phyloP scores from a whole-genome alignment of 495 filamentous ascomycete species.

The Aspergillus conjunctus region DNA sequence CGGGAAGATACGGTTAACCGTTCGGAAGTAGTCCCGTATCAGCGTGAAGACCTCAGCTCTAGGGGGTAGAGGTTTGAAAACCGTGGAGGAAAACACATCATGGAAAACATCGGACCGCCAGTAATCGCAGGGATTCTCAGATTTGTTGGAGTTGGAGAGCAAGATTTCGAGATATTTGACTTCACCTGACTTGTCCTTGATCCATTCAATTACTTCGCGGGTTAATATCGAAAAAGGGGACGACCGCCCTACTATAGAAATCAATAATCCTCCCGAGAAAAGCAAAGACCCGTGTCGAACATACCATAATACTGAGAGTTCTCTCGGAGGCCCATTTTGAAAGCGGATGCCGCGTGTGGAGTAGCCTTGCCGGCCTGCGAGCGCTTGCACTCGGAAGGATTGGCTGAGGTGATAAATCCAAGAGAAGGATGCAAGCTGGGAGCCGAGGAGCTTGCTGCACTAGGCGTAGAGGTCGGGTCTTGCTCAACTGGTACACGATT shows the following conservation, averaged over 20 bases:
- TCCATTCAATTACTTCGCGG: conserved; percentile 94
- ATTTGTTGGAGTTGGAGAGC: conserved; percentile 63
- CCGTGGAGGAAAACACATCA: conserved; percentile 79
- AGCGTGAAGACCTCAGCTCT: conserved; percentile 78
- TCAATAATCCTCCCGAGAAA: conserved; percentile 16
- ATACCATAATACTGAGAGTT: conserved; percentile 91
- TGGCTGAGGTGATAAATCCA: neutral
- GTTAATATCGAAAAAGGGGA: conserved; percentile 95
- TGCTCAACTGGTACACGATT: neutral
- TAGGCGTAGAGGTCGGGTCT: neutral
- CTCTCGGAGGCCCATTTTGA: conserved; percentile 72
- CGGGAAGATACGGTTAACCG: conserved; percentile 96
- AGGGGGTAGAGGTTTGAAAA: conserved; percentile 77
- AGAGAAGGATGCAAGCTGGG: neutral
- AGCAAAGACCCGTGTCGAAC: conserved; percentile 16
- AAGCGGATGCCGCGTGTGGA: conserved; percentile 49
- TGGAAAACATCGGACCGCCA: conserved; percentile 94
- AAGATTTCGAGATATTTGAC: conserved; percentile 84
- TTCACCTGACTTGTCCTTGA: conserved; percentile 93
- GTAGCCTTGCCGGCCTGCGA: conserved; percentile 43
- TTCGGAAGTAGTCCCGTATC: conserved; percentile 88
- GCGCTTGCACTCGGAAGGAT: conserved; percentile 18
- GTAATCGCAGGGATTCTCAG: conserved; percentile 81
- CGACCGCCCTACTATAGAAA: conserved; percentile 66
- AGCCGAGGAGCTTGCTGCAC: neutral